Percentiles rank a stretch among this genome's conserved stretches.
Evolutionary conservation across 2,329 filamentous ascomycete species (phyloP).

Genomic region (Plenodomus biglobosus): DNA sequence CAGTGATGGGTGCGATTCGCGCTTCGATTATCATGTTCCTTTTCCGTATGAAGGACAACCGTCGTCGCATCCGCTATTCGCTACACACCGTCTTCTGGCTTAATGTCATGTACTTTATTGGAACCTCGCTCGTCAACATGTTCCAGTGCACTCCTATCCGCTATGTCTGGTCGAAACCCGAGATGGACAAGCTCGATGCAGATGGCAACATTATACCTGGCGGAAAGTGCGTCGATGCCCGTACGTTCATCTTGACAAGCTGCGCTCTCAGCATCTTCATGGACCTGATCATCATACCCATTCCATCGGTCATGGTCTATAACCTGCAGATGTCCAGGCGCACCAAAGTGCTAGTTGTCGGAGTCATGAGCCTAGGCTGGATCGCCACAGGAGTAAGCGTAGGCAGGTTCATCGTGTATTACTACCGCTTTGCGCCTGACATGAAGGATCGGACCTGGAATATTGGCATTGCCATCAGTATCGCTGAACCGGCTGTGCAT

Average conservation of each 20-base stretch:
- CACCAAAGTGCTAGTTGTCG: slow-evolving; percentile 38
- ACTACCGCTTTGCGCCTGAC: slow-evolving; percentile 41
- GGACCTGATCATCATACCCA: slow-evolving; percentile 45
- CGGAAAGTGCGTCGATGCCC: slow-evolving; percentile 39
- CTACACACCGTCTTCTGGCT: slow-evolving; percentile 40
- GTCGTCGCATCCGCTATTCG: slow-evolving; percentile 31
- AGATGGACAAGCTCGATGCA: slow-evolving; percentile 34
- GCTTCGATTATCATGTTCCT: slow-evolving; percentile 45
- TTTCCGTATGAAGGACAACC: slow-evolving; percentile 40
- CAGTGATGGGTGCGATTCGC: slow-evolving; percentile 40
- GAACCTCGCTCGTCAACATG: slow-evolving; percentile 39
- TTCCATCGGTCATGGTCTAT: slow-evolving; percentile 50
- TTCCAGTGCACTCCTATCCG: slow-evolving; percentile 40
- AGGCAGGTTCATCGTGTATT: slow-evolving; percentile 46
- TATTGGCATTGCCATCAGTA: slow-evolving; percentile 43
- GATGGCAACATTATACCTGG: slow-evolving; percentile 29
- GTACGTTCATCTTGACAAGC: slow-evolving; percentile 38
- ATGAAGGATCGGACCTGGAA: slow-evolving; percentile 37
- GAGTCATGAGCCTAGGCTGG: slow-evolving; percentile 41
- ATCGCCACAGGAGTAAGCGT: slow-evolving; percentile 40
- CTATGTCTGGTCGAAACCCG: slow-evolving; percentile 32
- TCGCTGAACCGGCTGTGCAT: slow-evolving; percentile 48
- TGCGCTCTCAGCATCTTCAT: slow-evolving; percentile 43
- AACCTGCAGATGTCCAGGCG: slow-evolving; percentile 46
- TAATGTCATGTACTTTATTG: slow-evolving; percentile 39